These are phyloP conservation scores for Syncephalis plumigaleata DNA, from an alignment of 371 early-diverging fungal genomes.

Conservation along the genomic window DNA sequence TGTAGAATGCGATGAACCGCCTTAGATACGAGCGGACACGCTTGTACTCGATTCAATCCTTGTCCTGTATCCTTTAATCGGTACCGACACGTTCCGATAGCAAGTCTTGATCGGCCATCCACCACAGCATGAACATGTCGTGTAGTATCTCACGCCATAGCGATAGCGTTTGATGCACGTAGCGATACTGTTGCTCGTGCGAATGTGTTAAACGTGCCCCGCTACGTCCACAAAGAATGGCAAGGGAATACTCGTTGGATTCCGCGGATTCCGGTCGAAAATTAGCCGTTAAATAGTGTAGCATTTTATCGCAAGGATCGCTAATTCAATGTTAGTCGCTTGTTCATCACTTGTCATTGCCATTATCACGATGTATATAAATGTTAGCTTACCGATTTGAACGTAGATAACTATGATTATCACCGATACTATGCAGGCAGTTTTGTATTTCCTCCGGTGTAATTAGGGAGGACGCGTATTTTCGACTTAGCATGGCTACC, in stretches of 20 bases:
- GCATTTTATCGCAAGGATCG: constrained; percentile 93
- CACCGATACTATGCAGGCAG: constrained; percentile 88
- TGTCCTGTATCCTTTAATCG: constrained; percentile 89
- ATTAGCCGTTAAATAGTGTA: constrained; percentile 42
- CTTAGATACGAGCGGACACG: constrained; percentile 63
- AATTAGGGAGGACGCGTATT: constrained; percentile 37
- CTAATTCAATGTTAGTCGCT: constrained; percentile 60
- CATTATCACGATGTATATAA: constrained; percentile 12
- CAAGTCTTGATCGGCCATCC: constrained; percentile 75
- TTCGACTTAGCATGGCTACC: constrained; percentile 63
- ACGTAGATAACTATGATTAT: constrained; percentile 86
- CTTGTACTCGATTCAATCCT: constrained; percentile 77
- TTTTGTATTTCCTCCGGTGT: constrained; percentile 59
- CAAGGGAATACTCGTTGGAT: constrained; percentile 45
- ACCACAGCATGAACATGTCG: constrained; percentile 95
- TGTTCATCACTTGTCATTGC: constrained; percentile 9
- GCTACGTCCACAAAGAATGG: constrained; percentile 61
- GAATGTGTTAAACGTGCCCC: constrained; percentile 86
- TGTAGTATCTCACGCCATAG: constrained; percentile 90
- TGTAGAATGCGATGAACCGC: constrained; percentile 81
- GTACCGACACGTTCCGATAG: constrained; percentile 50
- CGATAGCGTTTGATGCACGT: constrained; percentile 83
- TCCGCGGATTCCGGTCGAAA: constrained; percentile 42
- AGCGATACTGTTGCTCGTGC: constrained; percentile 79
- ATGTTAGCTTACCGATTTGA: constrained; percentile 50